phyloP scores from a whole-genome alignment of 2,329 filamentous ascomycete genomes.

The Juglanconis oblonga region DNA sequence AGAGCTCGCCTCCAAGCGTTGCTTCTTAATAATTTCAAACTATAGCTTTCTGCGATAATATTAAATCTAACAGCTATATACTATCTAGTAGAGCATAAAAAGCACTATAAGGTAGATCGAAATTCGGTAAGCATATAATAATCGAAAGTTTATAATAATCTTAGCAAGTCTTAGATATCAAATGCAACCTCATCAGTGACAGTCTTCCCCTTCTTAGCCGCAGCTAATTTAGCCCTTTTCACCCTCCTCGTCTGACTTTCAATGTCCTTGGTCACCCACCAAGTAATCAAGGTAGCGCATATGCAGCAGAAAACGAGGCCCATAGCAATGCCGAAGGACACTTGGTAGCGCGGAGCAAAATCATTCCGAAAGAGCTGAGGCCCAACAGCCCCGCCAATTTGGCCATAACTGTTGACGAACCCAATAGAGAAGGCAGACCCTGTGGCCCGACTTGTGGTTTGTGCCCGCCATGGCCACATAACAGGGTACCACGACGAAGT shows the following conservation, averaged over 20 bases:
- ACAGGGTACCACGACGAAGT: constrained; percentile 35
- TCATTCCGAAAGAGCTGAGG: constrained; percentile 43
- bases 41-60: no score
- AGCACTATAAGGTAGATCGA: no score
- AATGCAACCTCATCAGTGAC: no score
- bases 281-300: constrained; percentile 37
- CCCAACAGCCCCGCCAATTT: constrained; percentile 46
- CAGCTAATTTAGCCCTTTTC: constrained; percentile 36
- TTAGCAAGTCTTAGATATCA: no score
- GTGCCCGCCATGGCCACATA: constrained; percentile 52
- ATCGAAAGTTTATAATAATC: no score
- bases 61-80: no score
- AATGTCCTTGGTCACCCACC: constrained; percentile 42
- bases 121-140: no score
- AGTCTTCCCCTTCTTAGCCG: background rate
- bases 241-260: constrained; percentile 42
- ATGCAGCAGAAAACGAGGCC: constrained; percentile 41
- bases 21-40: no score
- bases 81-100: no score
- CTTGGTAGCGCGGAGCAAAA: constrained; percentile 43
- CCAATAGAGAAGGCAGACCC: constrained; percentile 49
- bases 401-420: constrained; percentile 48
- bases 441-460: constrained; percentile 43
- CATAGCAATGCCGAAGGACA: constrained; percentile 42
- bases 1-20: no score